Conservation (phyloP, 306 rosid species). For the Dalbergia oliveri region DNA sequence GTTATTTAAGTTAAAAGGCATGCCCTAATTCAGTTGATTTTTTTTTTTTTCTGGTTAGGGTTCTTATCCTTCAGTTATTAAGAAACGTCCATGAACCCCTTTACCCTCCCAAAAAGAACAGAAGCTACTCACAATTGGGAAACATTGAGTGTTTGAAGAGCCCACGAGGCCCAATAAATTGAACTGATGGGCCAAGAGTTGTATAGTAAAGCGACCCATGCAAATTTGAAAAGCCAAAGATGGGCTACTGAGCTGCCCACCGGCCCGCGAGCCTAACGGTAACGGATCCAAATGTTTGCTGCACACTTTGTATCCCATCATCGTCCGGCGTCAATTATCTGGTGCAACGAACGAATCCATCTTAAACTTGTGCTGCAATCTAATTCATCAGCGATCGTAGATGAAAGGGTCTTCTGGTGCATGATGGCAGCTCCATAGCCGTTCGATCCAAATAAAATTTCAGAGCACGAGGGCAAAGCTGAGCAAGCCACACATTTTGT, state of each 20-base stretch:
- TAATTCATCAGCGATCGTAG: not conserved
- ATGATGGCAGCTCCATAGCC: conserved; percentile 11
- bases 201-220: not conserved
- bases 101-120: not conserved
- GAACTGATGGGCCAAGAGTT: not conserved
- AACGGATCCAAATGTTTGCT: too few species aligned
- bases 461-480: conserved; percentile 22
- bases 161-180: not conserved
- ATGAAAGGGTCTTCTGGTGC: not conserved
- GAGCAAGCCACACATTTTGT: not conserved
- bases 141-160: not conserved
- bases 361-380: not conserved
- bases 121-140: too few species aligned
- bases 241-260: not conserved
- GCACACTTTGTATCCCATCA: too few species aligned
- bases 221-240: not conserved
- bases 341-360: not conserved
- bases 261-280: not conserved
- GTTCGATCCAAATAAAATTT: conserved; percentile 21
- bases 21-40: too few species aligned
- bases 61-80: too few species aligned
- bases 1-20: too few species aligned
- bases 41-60: too few species aligned
- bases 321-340: not conserved
- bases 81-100: too few species aligned